Conservation (phyloP, 2,329 filamentous ascomycete species). For the Pseudonectria foliicola region DNA sequence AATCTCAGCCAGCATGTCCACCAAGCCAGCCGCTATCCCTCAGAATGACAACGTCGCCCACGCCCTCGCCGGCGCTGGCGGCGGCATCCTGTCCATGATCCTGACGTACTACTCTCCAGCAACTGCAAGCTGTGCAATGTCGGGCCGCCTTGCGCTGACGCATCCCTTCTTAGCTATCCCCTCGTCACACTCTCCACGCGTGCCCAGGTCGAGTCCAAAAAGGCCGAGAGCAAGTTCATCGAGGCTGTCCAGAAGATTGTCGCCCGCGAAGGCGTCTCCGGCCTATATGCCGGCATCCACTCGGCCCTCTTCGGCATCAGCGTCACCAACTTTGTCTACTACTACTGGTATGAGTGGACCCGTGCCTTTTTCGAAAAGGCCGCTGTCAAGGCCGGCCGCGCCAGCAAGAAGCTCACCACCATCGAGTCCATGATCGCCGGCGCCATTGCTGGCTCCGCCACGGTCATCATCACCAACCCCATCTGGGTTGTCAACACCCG, state of each 20-base stretch:
- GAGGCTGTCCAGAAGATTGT: conserved; percentile 81
- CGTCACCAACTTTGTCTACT: conserved; percentile 99
- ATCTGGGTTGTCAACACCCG: conserved; percentile 99
- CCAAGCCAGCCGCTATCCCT: conserved; percentile 57
- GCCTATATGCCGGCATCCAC: conserved; percentile 88
- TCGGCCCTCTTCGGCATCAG: conserved; percentile 95
- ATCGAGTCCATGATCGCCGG: conserved; percentile 92
- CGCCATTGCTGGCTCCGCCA: conserved; percentile 86
- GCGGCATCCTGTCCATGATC: conserved; percentile 90
- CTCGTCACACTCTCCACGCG: conserved; percentile 96
- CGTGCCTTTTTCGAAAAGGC: conserved; percentile 77
- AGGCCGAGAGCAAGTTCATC: conserved; percentile 76
- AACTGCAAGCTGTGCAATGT: background rate
- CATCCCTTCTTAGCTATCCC: conserved; percentile 59
- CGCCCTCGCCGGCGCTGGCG: conserved; percentile 85
- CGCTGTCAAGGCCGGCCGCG: conserved; percentile 63
- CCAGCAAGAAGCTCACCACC: conserved; percentile 77
- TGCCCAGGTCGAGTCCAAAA: conserved; percentile 94
- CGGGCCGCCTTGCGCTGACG: background rate
- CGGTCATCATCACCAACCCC: conserved; percentile 92
- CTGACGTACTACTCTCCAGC: conserved; percentile 55
- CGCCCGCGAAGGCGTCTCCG: conserved; percentile 79
- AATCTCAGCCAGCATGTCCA: conserved; percentile 23
- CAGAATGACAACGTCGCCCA: conserved; percentile 97
- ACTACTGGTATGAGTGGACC: conserved; percentile 99